Conservation (phyloP, 495 filamentous ascomycete genomes). For the Hyaloscypha variabilis region DNA sequence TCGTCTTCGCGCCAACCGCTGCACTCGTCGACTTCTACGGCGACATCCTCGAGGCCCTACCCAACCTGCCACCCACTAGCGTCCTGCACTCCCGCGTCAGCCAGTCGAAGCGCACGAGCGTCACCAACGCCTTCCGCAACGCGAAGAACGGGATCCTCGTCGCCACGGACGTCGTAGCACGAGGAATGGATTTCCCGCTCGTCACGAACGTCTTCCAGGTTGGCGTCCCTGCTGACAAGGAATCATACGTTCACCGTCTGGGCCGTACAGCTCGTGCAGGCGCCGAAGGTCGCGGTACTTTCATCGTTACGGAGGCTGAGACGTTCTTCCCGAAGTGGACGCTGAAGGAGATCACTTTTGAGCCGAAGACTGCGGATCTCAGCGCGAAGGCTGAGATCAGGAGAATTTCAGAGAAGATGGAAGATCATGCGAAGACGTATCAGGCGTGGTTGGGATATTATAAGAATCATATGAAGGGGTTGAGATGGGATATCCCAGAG, state of each 20-base stretch:
- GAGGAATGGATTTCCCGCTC: slow-evolving; percentile 77
- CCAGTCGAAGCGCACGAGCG: slow-evolving; percentile 57
- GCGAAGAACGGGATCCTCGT: slow-evolving; percentile 59
- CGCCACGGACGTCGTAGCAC: slow-evolving; percentile 71
- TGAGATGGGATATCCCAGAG: slow-evolving; percentile 39
- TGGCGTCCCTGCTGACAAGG: slow-evolving; percentile 59
- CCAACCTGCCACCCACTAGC: slow-evolving; percentile 48
- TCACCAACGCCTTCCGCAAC: slow-evolving; percentile 63
- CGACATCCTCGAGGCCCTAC: slow-evolving; percentile 47
- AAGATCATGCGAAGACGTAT: slow-evolving; percentile 36
- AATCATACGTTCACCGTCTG: slow-evolving; percentile 75
- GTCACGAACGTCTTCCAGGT: slow-evolving; percentile 75
- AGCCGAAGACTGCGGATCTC: slow-evolving; percentile 34
- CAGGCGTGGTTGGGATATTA: slow-evolving; percentile 51
- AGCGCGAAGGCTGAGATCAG: slow-evolving; percentile 31
- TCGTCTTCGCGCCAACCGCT: slow-evolving; percentile 70
- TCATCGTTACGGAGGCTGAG: slow-evolving; percentile 62
- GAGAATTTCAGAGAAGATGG: slow-evolving; percentile 27
- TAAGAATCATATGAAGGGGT: slow-evolving; percentile 48
- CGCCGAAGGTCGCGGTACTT: slow-evolving; percentile 67
- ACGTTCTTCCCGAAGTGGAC: slow-evolving; percentile 56
- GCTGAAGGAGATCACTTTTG: slow-evolving; percentile 40
- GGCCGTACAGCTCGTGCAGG: slow-evolving; percentile 74
- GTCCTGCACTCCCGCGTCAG: slow-evolving; percentile 64
- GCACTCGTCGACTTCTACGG: slow-evolving; percentile 61